Evolutionary conservation across 2,329 filamentous ascomycete genomes (phyloP).

Genomic region (Penicillium sp.): DNA sequence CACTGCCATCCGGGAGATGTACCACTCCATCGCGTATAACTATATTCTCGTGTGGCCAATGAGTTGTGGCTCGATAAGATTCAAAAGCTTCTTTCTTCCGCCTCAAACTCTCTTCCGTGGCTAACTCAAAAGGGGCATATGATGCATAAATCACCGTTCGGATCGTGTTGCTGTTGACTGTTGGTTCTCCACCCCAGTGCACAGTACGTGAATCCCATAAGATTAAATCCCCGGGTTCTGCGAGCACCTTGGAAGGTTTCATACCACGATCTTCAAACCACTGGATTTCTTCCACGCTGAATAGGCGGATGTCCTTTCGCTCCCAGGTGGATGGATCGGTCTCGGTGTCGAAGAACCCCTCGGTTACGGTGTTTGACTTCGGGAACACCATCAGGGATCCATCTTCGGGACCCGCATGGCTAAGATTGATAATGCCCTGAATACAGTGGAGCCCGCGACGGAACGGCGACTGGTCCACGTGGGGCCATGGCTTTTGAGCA

Average conservation of each 20-base stretch:
- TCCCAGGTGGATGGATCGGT: constrained; percentile 20
- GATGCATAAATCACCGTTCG: constrained; percentile 26
- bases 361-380: constrained; percentile 25
- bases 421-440: constrained; percentile 24
- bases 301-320: constrained; percentile 21
- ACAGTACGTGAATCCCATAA: constrained; percentile 33
- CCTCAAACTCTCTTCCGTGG: not conserved
- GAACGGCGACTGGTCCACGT: constrained; percentile 33
- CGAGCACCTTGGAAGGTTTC: constrained; percentile 36
- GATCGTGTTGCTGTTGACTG: constrained; percentile 18
- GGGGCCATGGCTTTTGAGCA: constrained; percentile 26
- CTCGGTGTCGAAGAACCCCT: constrained; percentile 35
- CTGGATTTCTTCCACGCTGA: constrained; percentile 28
- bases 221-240: constrained; percentile 49
- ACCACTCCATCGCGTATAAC: not conserved
- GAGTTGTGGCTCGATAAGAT: not conserved
- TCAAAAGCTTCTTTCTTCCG: constrained; percentile 17
- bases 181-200: constrained; percentile 24
- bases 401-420: constrained; percentile 22
- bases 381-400: constrained; percentile 20
- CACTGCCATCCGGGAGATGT: not conserved
- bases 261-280: constrained; percentile 33
- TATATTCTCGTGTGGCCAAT: constrained; percentile 9
- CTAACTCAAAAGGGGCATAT: constrained; percentile 14
- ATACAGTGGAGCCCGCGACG: constrained; percentile 31